A percentile compares a stretch with the other conserved stretches of the same genome.
Conservation (phyloP, 179 eudicot species). For the Nepenthes alata region DNA sequence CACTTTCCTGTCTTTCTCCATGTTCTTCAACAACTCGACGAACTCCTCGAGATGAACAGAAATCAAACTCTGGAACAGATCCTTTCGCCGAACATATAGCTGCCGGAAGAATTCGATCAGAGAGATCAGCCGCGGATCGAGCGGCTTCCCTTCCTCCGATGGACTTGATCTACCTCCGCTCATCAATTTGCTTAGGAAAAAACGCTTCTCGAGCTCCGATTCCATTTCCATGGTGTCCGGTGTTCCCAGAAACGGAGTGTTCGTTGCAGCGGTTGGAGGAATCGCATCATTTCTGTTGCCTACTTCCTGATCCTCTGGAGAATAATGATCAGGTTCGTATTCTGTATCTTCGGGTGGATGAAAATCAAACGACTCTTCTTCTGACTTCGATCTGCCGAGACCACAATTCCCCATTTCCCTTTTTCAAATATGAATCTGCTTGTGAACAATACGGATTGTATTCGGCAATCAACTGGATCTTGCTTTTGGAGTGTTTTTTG, state of each 20-base stretch:
- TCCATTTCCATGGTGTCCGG: conserved; percentile 8
- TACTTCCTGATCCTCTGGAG: background rate
- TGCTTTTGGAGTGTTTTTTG: background rate
- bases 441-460: background rate
- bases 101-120: conserved; percentile 10
- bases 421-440: background rate
- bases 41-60: conserved; percentile 5
- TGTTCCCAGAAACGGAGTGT: conserved; percentile 6
- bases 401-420: background rate
- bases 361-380: background rate
- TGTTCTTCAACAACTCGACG: conserved; percentile 4
- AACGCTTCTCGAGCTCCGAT: conserved; percentile 1
- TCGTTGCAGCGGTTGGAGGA: background rate
- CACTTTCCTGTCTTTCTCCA: background rate
- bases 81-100: conserved; percentile 8
- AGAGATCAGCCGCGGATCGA: conserved; percentile 4
- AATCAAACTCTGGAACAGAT: conserved; percentile 5
- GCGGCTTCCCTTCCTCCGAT: background rate
- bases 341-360: background rate
- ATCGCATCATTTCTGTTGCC: background rate
- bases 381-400: background rate
- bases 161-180: conserved; percentile 1
- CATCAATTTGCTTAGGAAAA: background rate
- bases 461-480: background rate
- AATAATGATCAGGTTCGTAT: background rate